Base-by-base conservation (phyloP, 768 basidiomycete genomes). In the Candolleomyces efflorescens region DNA sequence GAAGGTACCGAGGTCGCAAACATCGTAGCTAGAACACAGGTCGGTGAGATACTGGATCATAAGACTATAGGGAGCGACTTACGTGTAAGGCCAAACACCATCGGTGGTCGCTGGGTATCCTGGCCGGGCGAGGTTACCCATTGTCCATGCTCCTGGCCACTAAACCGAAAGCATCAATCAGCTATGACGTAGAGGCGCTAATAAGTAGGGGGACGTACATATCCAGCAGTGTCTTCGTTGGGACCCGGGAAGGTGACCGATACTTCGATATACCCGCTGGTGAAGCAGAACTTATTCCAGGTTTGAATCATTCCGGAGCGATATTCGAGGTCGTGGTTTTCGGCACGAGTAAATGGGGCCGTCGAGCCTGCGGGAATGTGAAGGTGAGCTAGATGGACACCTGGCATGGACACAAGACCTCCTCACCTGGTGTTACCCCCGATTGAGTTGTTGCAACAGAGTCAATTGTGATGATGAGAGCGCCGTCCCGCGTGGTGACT, bases 251-350 rank as follows among this genome's bases (percentile, higher is more conserved):
- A 71, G 0, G 76, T 75, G 9, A 85, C 73, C 2, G 75, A 67
- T 17, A 87, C 83, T 74, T 93, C 92, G 59, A 94, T 81, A 70
- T 89, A 89, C 4, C 91, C 91, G 24, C 80, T 82, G 26, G 88
- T 84, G 65, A 92, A 92, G 70, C 89, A 94, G 65, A 94, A 86
- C 76, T 94, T 92, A 72, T 94, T 94, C 92, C 92, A 94, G 41
- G 82, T 83, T 72, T 93, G 90, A 3, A 94, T 73, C 90, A 93
- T 92, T 4, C 86, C 91, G 66, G 76, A 84, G 63, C 82, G 75
- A 65, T 86, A 94, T 39, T 74, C 74, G 58, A 89, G 76, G 5
- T 74, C 74, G 67, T 93, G 85, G 62, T 85, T 82, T 22, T 76
- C 64, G 0, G 62, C 74, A 3, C 59, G n/a, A 0, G 76, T 78